phyloP scores from a whole-genome alignment of 305 asterid genomes.

The Coffea humblotiana region DNA sequence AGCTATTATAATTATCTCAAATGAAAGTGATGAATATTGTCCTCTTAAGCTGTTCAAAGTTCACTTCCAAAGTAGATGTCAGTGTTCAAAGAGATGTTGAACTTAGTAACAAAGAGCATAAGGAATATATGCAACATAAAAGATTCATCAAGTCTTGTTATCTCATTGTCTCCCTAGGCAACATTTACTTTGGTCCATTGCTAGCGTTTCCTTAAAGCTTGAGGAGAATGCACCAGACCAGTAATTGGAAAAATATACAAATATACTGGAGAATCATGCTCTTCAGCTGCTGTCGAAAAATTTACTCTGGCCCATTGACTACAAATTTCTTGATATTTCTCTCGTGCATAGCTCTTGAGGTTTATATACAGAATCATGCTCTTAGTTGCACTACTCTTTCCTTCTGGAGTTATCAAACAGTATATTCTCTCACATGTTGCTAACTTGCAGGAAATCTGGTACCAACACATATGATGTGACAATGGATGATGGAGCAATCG shows the following conservation, averaged over 20 bases:
- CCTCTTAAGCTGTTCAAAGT: neutral
- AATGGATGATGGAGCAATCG: constrained; percentile 91
- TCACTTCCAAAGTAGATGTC: neutral
- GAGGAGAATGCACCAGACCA: neutral
- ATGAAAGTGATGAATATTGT: neutral
- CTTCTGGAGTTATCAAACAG: neutral
- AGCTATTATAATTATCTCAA: neutral
- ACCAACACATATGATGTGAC: constrained; percentile 49
- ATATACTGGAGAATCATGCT: too few relatives aligned
- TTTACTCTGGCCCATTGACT: neutral
- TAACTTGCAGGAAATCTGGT: constrained; percentile 54
- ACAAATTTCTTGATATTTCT: neutral
- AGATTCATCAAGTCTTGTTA: neutral
- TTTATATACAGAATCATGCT: neutral
- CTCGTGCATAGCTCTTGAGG: neutral
- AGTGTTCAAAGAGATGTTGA: neutral
- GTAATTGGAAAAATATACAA: neutral
- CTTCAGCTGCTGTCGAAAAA: too few relatives aligned
- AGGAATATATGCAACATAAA: neutral
- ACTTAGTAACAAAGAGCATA: neutral
- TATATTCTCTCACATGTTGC: neutral
- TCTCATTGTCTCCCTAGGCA: neutral
- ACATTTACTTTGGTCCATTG: neutral
- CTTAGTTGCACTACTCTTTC: neutral
- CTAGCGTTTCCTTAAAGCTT: neutral